phyloP scores from a whole-genome alignment of 2,329 filamentous ascomycete genomes.

The Pseudogymnoascus sp. region DNA sequence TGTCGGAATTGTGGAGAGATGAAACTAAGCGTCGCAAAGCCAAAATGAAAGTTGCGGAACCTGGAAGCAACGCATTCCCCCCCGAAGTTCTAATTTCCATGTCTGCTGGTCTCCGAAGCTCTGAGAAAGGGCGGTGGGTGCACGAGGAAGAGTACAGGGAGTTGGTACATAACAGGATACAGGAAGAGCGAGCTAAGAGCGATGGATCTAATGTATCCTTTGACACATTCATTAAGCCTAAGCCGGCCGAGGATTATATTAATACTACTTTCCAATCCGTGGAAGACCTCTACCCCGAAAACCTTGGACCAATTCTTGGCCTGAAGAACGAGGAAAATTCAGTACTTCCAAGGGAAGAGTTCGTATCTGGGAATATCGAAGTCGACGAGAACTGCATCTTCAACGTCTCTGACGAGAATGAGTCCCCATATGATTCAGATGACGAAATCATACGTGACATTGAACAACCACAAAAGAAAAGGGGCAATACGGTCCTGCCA shows the following conservation, averaged over 20 bases:
- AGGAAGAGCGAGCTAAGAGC: conserved; percentile 51
- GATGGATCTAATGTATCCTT: conserved; percentile 46
- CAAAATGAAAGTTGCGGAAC: conserved; percentile 56
- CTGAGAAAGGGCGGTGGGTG: conserved; percentile 75
- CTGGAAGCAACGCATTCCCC: conserved; percentile 69
- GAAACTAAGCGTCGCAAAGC: conserved; percentile 73
- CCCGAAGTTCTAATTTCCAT: conserved; percentile 78
- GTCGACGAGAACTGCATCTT: conserved; percentile 58
- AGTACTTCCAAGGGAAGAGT: conserved; percentile 15
- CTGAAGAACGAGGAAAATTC: conserved; percentile 18
- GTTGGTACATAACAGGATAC: conserved; percentile 55
- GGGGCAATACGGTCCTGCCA: not conserved
- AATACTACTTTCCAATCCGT: conserved; percentile 76
- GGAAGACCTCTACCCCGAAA: conserved; percentile 74
- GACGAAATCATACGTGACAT: conserved; percentile 38
- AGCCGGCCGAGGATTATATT: conserved; percentile 50
- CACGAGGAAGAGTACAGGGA: conserved; percentile 78
- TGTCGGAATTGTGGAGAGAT: conserved; percentile 89
- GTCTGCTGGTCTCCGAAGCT: conserved; percentile 72
- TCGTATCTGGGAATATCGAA: conserved; percentile 26
- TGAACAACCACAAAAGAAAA: conserved; percentile 21
- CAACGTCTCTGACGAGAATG: conserved; percentile 36
- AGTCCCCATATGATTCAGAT: conserved; percentile 45
- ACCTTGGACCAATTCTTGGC: conserved; percentile 45
- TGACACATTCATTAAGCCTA: conserved; percentile 54